Evolutionary conservation across 164 flowering plant genomes (phyloP).

Genomic region (Chimonanthus praecox): DNA sequence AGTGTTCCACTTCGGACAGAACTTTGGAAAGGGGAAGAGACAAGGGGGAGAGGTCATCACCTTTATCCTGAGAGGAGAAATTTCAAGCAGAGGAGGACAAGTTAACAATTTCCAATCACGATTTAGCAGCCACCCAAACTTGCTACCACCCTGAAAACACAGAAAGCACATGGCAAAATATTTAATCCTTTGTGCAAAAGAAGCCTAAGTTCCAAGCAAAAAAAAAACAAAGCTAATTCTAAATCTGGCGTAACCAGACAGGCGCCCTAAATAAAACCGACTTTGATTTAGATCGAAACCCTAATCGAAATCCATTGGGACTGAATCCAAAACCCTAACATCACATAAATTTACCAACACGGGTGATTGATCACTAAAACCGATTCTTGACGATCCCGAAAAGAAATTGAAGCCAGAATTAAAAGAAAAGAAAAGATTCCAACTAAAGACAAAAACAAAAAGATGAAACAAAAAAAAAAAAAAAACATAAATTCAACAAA

Average conservation of each 20-base stretch:
- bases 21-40: no score
- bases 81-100: no score
- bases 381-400: neutral
- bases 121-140: neutral
- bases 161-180: neutral
- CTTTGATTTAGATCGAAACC: neutral
- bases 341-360: neutral
- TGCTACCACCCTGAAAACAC: neutral
- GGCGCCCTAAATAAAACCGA: neutral
- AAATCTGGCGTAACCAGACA: neutral
- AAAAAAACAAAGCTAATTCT: neutral
- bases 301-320: neutral
- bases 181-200: neutral
- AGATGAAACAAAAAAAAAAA: neutral
- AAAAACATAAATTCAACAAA: neutral
- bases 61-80: no score
- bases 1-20: no score
- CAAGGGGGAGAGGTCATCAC: no score
- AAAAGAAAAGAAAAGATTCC: neutral
- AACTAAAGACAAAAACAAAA: neutral
- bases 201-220: neutral
- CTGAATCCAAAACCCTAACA: neutral
- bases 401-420: neutral
- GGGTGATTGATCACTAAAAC: neutral
- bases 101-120: neutral